Conservation (phyloP, 2,329 filamentous ascomycete species). For the Alternaria arbusti region DNA sequence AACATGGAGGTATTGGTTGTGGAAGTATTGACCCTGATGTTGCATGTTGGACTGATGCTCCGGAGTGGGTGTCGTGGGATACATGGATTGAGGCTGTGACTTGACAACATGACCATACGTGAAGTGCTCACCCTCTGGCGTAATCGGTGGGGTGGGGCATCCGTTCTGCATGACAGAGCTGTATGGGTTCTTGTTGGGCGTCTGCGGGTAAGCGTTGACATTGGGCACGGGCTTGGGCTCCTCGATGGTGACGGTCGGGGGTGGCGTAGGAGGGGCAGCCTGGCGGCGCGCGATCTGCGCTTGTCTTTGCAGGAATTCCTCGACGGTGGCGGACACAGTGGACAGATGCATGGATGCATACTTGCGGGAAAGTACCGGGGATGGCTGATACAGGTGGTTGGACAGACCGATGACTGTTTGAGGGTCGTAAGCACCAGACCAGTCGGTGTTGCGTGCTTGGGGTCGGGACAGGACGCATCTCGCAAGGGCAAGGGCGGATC, state of each 20-base stretch:
- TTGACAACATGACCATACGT: conserved; percentile 39
- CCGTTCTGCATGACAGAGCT: conserved; percentile 70
- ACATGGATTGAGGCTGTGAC: conserved; percentile 34
- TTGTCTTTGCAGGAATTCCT: conserved; percentile 68
- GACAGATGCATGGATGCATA: conserved; percentile 71
- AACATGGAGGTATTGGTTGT: conserved; percentile 44
- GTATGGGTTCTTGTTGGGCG: conserved; percentile 77
- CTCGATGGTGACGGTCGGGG: conserved; percentile 60
- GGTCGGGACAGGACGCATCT: conserved; percentile 83
- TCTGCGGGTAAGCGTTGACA: conserved; percentile 66
- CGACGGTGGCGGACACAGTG: conserved; percentile 67
- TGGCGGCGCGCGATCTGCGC: conserved; percentile 58
- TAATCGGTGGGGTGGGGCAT: conserved; percentile 85
- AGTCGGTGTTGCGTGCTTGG: conserved; percentile 77
- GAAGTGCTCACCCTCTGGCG: conserved; percentile 66
- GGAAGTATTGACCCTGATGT: conserved; percentile 44
- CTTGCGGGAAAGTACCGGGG: conserved; percentile 70
- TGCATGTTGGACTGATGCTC: conserved; percentile 39
- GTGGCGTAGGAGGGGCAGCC: conserved; percentile 62
- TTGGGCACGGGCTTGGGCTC: conserved; percentile 55
- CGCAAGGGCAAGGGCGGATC: conserved; percentile 83
- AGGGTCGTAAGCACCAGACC: conserved; percentile 74
- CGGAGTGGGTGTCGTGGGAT: conserved; percentile 48
- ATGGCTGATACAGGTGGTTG: conserved; percentile 71
- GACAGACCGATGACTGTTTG: conserved; percentile 69